Evolutionary conservation across 768 basidiomycete species (phyloP), one percentile per base, ranked within the genome.

Genomic region (Lactarius sp.): DNA sequence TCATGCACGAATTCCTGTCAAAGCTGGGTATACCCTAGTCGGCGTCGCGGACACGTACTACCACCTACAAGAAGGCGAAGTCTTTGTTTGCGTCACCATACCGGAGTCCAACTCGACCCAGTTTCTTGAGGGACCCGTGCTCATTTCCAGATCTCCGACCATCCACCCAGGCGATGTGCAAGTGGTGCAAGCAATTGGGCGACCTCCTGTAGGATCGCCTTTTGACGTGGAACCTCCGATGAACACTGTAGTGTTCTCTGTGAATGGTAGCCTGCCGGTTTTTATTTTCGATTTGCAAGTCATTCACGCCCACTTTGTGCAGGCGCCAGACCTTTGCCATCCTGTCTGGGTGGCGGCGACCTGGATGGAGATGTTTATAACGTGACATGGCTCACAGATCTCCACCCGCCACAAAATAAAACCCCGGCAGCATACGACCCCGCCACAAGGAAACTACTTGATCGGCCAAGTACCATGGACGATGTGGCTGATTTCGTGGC

Each of bases 131-230:
- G 87, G 88, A 0, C 76, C 71, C 2, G 74, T 83, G 4, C 66
- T 86, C 46, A 78, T 89, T 42, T 85, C 84, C 5, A 79, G 87
- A 13, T 87, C 85, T 3, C 87, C 87, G 0, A 82, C 81, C 1
- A 87, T 86, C 34, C 86, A 87, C 68, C 87, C 86, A 5, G 87
- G 85, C 2, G 86, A 87, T 67, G 80, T 85, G 13, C 84, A 83
- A 69, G 70, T 84, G n/a, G 85, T 78, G 1, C 66, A 70, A 16
- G 86, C 85, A 1, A 85, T 88, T 34, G 86, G 86, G 39, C 66
- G 64, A n/a, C 86, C 86, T 0, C 83, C 83, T 0, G 65, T 71
- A 12, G 80, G 75, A 4, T 83, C 83, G 7, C 81, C 80, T 52
- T 87, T 83, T 68, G 78, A 65, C 4, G 72, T 65, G 22, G 83